These are phyloP conservation scores for Aeschynomene evenia DNA, from an alignment of 306 rosid genomes.

Conservation along the genomic window DNA sequence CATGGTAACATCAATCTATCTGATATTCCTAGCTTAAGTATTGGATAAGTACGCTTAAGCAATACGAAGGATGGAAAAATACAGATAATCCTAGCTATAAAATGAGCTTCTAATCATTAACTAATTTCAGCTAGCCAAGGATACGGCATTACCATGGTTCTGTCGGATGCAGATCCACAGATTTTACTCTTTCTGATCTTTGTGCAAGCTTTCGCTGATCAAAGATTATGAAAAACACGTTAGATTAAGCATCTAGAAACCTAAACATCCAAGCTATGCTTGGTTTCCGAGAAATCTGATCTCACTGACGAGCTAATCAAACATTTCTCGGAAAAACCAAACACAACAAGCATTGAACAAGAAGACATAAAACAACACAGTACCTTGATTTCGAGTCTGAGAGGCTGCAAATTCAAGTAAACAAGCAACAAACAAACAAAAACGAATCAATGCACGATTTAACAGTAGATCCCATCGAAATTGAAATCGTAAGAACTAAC, in stretches of 20 bases:
- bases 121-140: not conserved
- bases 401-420: slow-evolving; percentile 73
- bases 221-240: slow-evolving; percentile 18
- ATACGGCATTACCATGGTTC: slow-evolving; percentile 87
- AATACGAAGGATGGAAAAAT: slow-evolving; percentile 3
- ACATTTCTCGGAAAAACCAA: slow-evolving; percentile 9
- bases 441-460: slow-evolving; percentile 41
- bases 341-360: slow-evolving; percentile 9
- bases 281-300: slow-evolving; percentile 26
- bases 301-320: not conserved
- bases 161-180: slow-evolving; percentile 99
- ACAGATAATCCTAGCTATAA: slow-evolving; percentile 3
- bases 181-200: slow-evolving; percentile 81
- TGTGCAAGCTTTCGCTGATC: slow-evolving; percentile 62
- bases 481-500: slow-evolving; percentile 20
- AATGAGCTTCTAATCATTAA: not conserved
- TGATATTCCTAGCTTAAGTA: no score
- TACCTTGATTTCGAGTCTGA: slow-evolving; percentile 99
- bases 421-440: slow-evolving; percentile 28
- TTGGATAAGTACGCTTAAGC: not conserved
- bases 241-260: slow-evolving; percentile 32
- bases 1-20: slow-evolving; percentile 17
- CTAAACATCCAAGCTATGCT: slow-evolving; percentile 9
- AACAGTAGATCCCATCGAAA: slow-evolving; percentile 55
- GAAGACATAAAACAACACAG: not conserved